A percentile compares a stretch with the other conserved stretches of the same genome.
phyloP scores from a whole-genome alignment of 2,329 filamentous ascomycete species.

The Colletotrichum tropicale region DNA sequence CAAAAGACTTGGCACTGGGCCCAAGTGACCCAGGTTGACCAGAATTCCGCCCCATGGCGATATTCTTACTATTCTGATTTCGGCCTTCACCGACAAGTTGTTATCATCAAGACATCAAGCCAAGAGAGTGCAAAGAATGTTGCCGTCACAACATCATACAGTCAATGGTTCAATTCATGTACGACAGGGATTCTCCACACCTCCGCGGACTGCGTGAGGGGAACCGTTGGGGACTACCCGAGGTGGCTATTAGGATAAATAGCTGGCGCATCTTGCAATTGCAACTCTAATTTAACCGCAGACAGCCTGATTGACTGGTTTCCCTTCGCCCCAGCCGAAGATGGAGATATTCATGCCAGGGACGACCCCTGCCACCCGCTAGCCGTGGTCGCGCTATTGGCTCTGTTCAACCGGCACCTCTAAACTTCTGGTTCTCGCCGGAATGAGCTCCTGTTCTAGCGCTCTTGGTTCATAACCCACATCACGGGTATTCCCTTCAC shows the following conservation, averaged over 20 bases:
- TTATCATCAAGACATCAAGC: background rate
- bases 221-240: background rate
- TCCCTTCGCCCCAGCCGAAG: background rate
- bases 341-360: background rate
- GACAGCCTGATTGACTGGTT: slow-evolving; percentile 17
- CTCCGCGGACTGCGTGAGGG: slow-evolving; percentile 7
- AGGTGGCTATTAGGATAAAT: slow-evolving; percentile 22
- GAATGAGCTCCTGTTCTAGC: slow-evolving; percentile 1
- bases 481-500: background rate
- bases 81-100: background rate
- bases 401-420: background rate
- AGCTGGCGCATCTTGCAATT: background rate
- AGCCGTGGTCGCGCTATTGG: slow-evolving; percentile 2
- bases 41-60: background rate
- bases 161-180: background rate
- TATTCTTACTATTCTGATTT: background rate
- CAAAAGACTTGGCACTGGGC: background rate
- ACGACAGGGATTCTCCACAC: slow-evolving; percentile 12
- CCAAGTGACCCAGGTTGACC: background rate
- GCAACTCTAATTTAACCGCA: slow-evolving; percentile 18
- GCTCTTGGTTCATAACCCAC: background rate
- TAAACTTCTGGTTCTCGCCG: background rate
- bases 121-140: background rate
- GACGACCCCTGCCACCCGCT: background rate
- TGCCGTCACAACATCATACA: background rate